Evolutionary conservation across 306 rosid genomes (phyloP).

Genomic region (Hippophae rhamnoides): DNA sequence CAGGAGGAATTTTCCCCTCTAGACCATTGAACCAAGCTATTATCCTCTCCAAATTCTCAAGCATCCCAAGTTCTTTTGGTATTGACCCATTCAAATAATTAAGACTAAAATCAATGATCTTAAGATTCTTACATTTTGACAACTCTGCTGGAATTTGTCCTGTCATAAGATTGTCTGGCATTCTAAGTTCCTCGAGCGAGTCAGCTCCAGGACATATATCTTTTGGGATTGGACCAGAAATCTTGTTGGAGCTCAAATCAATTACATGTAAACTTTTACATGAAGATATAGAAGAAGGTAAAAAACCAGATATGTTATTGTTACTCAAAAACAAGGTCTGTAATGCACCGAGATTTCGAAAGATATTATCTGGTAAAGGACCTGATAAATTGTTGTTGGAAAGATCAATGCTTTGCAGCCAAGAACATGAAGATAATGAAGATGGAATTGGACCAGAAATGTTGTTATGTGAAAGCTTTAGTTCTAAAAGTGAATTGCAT

Average conservation of each 20-base stretch:
- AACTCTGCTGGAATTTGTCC: constrained; percentile 72
- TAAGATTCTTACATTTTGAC: constrained; percentile 63
- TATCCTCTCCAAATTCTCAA: constrained; percentile 70
- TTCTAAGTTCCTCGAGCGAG: constrained; percentile 70
- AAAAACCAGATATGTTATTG: constrained; percentile 56
- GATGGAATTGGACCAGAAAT: constrained; percentile 64
- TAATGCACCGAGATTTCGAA: constrained; percentile 52
- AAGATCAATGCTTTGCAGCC: constrained; percentile 58
- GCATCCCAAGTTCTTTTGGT: constrained; percentile 82
- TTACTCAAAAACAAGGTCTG: constrained; percentile 67
- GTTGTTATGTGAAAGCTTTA: constrained; percentile 64
- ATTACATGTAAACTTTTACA: constrained; percentile 61
- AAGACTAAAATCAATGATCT: constrained; percentile 77
- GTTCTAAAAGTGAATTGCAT: constrained; percentile 62
- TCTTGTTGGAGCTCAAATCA: constrained; percentile 80
- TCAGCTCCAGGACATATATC: constrained; percentile 82
- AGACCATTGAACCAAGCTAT: constrained; percentile 91
- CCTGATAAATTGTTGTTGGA: constrained; percentile 90
- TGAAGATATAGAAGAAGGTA: constrained; percentile 71
- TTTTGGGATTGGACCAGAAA: constrained; percentile 58
- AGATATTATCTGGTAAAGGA: constrained; percentile 45
- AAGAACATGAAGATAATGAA: constrained; percentile 56
- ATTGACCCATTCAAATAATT: constrained; percentile 81
- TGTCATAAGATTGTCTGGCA: constrained; percentile 70
- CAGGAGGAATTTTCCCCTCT: constrained; percentile 80